Conservation (phyloP, 169 alveolate species). For the Plasmodium gonderi region DNA sequence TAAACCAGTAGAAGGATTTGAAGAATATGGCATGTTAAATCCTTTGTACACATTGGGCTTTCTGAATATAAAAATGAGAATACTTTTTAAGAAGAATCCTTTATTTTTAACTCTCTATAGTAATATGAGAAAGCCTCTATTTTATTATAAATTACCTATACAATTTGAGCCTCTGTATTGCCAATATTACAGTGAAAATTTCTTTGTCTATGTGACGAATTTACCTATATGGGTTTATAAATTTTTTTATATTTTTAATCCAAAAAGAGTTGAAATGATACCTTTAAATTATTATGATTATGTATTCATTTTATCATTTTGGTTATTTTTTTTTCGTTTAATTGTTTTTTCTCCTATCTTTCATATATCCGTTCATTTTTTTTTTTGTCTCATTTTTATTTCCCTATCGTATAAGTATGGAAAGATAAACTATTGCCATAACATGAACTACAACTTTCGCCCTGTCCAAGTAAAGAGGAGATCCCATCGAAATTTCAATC, state of each 20-base stretch:
- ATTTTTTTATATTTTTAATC: slow-evolving; percentile 58
- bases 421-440: neutral
- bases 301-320: slow-evolving; percentile 27
- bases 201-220: slow-evolving; percentile 23
- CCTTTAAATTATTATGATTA: slow-evolving; percentile 53
- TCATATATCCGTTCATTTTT: slow-evolving; percentile 34
- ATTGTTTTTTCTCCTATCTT: slow-evolving; percentile 53
- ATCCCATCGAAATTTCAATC: neutral
- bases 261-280: slow-evolving; percentile 17
- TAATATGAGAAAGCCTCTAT: slow-evolving; percentile 74
- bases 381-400: slow-evolving; percentile 60
- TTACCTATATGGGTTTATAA: slow-evolving; percentile 66
- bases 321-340: slow-evolving; percentile 60
- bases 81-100: slow-evolving; percentile 75
- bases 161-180: slow-evolving; percentile 82
- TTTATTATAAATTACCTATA: slow-evolving; percentile 77
- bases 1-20: slow-evolving; percentile 82
- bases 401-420: slow-evolving; percentile 71
- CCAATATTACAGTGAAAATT: slow-evolving; percentile 59
- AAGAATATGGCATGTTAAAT: slow-evolving; percentile 82
- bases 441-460: slow-evolving; percentile 12
- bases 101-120: slow-evolving; percentile 73
- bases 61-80: slow-evolving; percentile 75
- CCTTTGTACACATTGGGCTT: slow-evolving; percentile 82
- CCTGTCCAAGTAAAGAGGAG: slow-evolving; percentile 9